Conservation (phyloP, 805 yeast species). For the Tetrapisispora nanseiensis region DNA sequence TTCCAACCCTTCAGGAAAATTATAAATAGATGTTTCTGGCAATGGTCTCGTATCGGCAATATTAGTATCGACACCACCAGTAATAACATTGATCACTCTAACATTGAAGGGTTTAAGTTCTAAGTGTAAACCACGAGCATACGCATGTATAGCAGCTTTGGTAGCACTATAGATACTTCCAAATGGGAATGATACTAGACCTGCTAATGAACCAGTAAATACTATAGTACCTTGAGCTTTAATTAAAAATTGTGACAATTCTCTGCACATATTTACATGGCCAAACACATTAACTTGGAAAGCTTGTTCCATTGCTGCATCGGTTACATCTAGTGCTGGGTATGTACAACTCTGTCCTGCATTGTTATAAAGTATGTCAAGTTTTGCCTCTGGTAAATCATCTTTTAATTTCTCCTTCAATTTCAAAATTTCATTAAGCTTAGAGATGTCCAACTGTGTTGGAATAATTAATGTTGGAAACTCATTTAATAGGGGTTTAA, state of each 20-base stretch:
- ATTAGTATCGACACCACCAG: slow-evolving; percentile 68
- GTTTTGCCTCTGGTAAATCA: slow-evolving; percentile 36
- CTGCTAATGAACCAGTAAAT: slow-evolving; percentile 68
- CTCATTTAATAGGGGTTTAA: slow-evolving; percentile 37
- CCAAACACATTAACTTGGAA: slow-evolving; percentile 64
- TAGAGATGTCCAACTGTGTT: slow-evolving; percentile 49
- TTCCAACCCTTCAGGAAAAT: slow-evolving; percentile 39
- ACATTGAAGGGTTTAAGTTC: slow-evolving; percentile 70
- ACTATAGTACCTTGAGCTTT: slow-evolving; percentile 59
- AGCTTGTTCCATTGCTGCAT: slow-evolving; percentile 41
- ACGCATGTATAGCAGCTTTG: slow-evolving; percentile 70
- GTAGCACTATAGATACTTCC: slow-evolving; percentile 55
- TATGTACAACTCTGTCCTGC: slow-evolving; percentile 70
- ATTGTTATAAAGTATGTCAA: slow-evolving; percentile 61
- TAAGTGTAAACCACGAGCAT: slow-evolving; percentile 49
- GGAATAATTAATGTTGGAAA: slow-evolving; percentile 33
- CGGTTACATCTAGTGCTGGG: slow-evolving; percentile 58
- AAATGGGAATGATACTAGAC: slow-evolving; percentile 59
- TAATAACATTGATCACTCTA: slow-evolving; percentile 54
- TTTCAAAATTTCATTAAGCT: slow-evolving; percentile 36
- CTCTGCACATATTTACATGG: slow-evolving; percentile 54
- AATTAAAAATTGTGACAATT: slow-evolving; percentile 45
- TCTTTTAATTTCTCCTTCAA: slow-evolving; percentile 35
- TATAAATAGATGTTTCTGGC: slow-evolving; percentile 46
- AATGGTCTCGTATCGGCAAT: slow-evolving; percentile 58